phyloP scores from a whole-genome alignment of 345 rosid species.

The Syzygium aqueum region DNA sequence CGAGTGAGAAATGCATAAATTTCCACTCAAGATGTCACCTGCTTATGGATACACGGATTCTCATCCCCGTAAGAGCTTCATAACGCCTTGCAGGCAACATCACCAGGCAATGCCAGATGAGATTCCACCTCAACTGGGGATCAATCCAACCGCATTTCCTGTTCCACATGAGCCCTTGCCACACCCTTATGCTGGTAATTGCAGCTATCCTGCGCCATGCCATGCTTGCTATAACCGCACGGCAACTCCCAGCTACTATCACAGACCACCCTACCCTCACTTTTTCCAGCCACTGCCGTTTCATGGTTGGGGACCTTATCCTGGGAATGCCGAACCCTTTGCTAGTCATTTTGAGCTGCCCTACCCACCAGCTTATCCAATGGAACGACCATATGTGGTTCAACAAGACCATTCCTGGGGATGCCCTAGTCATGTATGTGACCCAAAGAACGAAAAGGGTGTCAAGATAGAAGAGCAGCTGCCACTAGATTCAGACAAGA shows the following conservation, averaged over 20 bases:
- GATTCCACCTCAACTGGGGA: slow-evolving; percentile 15
- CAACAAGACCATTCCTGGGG: slow-evolving; percentile 21
- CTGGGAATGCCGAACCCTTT: slow-evolving; percentile 6
- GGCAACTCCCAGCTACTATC: slow-evolving; percentile 18
- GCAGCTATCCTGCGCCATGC: slow-evolving; percentile 13
- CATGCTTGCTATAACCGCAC: slow-evolving; percentile 27
- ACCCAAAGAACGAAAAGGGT: slow-evolving; percentile 12
- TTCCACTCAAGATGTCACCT: background rate
- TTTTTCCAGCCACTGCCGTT: slow-evolving; percentile 13
- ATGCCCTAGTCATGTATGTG: slow-evolving; percentile 27
- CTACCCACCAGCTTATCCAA: slow-evolving; percentile 20
- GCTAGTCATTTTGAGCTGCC: slow-evolving; percentile 23
- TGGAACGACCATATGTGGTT: slow-evolving; percentile 15
- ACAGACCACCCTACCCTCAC: slow-evolving; percentile 18
- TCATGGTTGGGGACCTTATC: slow-evolving; percentile 18
- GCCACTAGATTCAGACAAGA: slow-evolving; percentile 17
- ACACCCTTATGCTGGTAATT: slow-evolving; percentile 1
- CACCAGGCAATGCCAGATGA: slow-evolving; percentile 19
- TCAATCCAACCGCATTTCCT: slow-evolving; percentile 11
- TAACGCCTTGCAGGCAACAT: background rate
- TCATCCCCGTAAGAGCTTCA: background rate
- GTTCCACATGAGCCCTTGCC: slow-evolving; percentile 22
- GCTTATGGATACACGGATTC: background rate
- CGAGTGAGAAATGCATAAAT: background rate
- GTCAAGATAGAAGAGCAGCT: slow-evolving; percentile 50